phyloP scores from a whole-genome alignment of 2,329 filamentous ascomycete genomes.

The Colletotrichum sp. region DNA sequence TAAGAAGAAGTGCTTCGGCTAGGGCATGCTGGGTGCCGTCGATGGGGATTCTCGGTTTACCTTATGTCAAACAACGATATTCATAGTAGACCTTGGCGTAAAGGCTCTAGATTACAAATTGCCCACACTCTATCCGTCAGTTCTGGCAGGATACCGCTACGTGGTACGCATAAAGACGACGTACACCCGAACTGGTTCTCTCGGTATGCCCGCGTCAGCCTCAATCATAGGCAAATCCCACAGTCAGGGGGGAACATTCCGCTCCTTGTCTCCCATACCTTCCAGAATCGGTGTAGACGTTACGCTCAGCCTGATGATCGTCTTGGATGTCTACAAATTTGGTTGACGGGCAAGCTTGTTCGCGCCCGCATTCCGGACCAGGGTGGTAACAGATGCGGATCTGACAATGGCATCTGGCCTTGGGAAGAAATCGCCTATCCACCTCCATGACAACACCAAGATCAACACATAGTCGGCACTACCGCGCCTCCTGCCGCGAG shows the following conservation, averaged over 20 bases:
- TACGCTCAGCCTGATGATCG: background rate
- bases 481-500: background rate
- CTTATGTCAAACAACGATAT: background rate
- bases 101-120: background rate
- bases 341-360: background rate
- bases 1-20: background rate
- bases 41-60: background rate
- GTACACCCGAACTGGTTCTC: background rate
- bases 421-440: background rate
- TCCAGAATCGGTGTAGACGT: background rate
- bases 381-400: constrained; percentile 1
- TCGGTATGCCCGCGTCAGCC: background rate
- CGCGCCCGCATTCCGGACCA: background rate
- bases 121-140: background rate
- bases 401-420: background rate
- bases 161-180: background rate
- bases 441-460: background rate
- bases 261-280: background rate
- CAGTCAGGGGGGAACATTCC: background rate
- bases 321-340: background rate
- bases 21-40: background rate
- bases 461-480: background rate
- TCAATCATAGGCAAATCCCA: background rate
- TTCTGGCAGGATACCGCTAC: background rate
- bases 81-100: background rate